Conservation (phyloP, 2,329 filamentous ascomycete species). For the Stagonosporopsis rhizophila region DNA sequence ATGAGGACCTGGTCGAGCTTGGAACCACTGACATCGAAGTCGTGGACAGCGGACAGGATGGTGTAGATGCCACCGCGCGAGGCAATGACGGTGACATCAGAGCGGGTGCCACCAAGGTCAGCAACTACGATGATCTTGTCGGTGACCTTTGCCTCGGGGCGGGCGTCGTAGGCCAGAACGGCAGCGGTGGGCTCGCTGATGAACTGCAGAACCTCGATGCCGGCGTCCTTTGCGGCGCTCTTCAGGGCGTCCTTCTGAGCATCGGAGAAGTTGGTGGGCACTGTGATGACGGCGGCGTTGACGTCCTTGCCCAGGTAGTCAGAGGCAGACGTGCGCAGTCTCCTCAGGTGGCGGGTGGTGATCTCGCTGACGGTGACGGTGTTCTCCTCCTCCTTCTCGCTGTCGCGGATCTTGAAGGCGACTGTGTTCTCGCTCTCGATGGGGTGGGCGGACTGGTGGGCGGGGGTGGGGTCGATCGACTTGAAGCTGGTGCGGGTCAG, state of each 20-base stretch:
- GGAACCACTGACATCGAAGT: slow-evolving; percentile 89
- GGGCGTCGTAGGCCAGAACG: slow-evolving; percentile 88
- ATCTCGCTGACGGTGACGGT: slow-evolving; percentile 80
- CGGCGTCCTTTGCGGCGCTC: slow-evolving; percentile 79
- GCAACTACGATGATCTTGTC: slow-evolving; percentile 94
- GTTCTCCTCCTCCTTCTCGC: slow-evolving; percentile 62
- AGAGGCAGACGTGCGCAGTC: slow-evolving; percentile 81
- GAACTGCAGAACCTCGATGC: slow-evolving; percentile 88
- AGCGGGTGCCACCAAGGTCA: slow-evolving; percentile 90
- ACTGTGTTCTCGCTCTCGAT: slow-evolving; percentile 74
- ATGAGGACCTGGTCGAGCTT: slow-evolving; percentile 90
- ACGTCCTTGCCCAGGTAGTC: slow-evolving; percentile 94
- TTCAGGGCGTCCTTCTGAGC: slow-evolving; percentile 83
- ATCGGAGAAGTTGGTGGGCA: slow-evolving; percentile 92
- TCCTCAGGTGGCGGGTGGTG: slow-evolving; percentile 82
- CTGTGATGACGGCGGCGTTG: slow-evolving; percentile 91
- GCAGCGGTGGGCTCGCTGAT: slow-evolving; percentile 91
- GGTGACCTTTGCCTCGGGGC: slow-evolving; percentile 72
- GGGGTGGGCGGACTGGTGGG: slow-evolving; percentile 91
- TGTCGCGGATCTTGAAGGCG: slow-evolving; percentile 84
- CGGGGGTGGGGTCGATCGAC: slow-evolving; percentile 93
- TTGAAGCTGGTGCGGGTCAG: slow-evolving; percentile 70
- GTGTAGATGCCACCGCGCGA: slow-evolving; percentile 97
- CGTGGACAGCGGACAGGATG: slow-evolving; percentile 88
- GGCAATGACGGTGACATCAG: slow-evolving; percentile 88